Base-by-base conservation (phyloP, 148 eudicot species). In the Rhododendron molle region DNA sequence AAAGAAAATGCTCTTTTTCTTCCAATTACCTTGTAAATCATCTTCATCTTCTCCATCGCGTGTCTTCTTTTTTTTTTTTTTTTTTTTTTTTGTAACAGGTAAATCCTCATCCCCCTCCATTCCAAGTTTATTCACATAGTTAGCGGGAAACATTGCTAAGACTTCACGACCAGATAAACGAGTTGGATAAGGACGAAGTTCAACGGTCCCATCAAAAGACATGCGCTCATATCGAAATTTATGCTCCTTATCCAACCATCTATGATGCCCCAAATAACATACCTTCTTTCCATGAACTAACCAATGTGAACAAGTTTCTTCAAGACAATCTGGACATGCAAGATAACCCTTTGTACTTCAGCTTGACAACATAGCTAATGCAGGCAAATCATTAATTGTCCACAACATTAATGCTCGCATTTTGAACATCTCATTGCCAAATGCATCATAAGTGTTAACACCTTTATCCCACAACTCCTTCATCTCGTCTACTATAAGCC, bases 381-480 rank as follows among this genome's bases (percentile, higher is more conserved):
- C 84, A 21, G 73, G 83, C 16, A 86, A 86, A 77, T 89, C 87
- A 84, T 81, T 83, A 5, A 84, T 82, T 50, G 78, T 87, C 85
- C 87, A 86, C 28, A 83, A 23, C 0, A 83, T 32, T 26, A 28
- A 18, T 18, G 47, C 88, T 0, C 5, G n/a, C 62, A 83, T 40
- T 1, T 3, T 77, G 46, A 87, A 83, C 30, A 76, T 38, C 54
- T 62, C 65, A 23, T 32, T 72, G 3, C 16, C 67, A 1, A 30
- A 3, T 40, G 65, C 83, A 71, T 83, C 86, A 46, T 72, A 83
- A 13, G 56, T 72, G 5, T 34, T 13, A 6, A 83, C 83, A 26
- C 78, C 79, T 30, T n/a, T 40, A 30, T 30, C 8, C 83, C 78
- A 87, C 5, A 87, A 56, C 13, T 43, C 13, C 18, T 83, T 83